phyloP scores from a whole-genome alignment of 2,329 filamentous ascomycete species.

The Madurella fahalii region DNA sequence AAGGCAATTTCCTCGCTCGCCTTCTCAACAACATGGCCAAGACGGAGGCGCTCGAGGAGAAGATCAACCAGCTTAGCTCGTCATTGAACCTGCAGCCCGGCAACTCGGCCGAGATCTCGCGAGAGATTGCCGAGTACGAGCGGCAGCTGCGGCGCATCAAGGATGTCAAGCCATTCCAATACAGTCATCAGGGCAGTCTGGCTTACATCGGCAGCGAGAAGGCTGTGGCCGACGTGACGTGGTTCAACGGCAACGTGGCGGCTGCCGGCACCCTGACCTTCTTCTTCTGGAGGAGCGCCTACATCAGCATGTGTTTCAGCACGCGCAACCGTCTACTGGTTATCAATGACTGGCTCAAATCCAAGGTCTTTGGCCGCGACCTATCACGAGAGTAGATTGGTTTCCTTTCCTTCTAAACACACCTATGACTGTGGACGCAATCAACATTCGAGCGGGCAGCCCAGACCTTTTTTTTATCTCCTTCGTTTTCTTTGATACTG shows the following conservation, averaged over 20 bases:
- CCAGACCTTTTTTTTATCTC: constrained; percentile 1
- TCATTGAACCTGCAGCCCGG: constrained; percentile 57
- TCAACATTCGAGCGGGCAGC: constrained; percentile 8
- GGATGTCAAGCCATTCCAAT: constrained; percentile 96
- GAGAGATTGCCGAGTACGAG: constrained; percentile 80
- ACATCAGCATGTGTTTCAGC: constrained; percentile 99
- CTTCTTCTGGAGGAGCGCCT: constrained; percentile 96
- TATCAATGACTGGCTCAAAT: constrained; percentile 92
- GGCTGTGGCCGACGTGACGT: constrained; percentile 94
- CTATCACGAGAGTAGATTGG: constrained; percentile 72
- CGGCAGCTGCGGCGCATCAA: constrained; percentile 84
- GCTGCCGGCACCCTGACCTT: constrained; percentile 92
- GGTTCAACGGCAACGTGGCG: constrained; percentile 95
- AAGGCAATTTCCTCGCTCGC: constrained; percentile 89
- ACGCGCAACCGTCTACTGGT: constrained; percentile 94
- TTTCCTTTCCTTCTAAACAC: not conserved
- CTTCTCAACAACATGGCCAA: constrained; percentile 99
- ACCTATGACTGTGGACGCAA: not conserved
- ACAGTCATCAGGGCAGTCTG: constrained; percentile 93
- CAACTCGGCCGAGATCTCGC: constrained; percentile 63
- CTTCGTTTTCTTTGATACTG: constrained; percentile 15
- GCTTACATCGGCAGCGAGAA: constrained; percentile 97
- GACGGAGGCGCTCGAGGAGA: constrained; percentile 74
- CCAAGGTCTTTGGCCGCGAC: constrained; percentile 92
- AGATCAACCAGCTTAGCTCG: constrained; percentile 66